Conservation (phyloP, 73 alveolate genomes). For the Tetrahymena elliotti region DNA sequence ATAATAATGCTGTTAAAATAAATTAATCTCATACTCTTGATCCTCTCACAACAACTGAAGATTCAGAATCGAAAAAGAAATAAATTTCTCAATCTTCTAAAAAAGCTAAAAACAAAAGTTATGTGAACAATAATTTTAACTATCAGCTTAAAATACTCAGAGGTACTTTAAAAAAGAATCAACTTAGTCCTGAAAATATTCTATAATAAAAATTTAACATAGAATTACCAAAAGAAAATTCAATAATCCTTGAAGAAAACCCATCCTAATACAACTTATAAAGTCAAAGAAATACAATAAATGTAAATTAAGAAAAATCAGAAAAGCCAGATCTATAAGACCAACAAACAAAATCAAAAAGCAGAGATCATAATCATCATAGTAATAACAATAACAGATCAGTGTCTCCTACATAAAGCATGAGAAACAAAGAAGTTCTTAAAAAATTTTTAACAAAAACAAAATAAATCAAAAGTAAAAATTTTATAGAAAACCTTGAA, state of each 20-base stretch:
- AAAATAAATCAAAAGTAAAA: neutral
- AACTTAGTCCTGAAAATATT: neutral
- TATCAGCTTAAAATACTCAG: neutral
- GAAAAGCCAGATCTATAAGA: neutral
- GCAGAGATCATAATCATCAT: neutral
- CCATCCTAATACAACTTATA: neutral
- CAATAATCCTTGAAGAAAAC: neutral
- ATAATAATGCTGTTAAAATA: neutral
- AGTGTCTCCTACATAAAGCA: neutral
- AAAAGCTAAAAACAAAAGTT: neutral
- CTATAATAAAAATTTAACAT: neutral
- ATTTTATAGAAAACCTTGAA: neutral
- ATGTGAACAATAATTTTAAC: neutral
- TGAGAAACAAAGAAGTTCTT: neutral
- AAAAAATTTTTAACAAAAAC: neutral
- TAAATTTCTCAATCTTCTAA: neutral
- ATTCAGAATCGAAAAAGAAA: neutral
- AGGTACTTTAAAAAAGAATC: neutral
- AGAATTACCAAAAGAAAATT: neutral
- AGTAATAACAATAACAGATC: neutral
- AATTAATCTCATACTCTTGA: neutral
- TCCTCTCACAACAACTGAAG: neutral
- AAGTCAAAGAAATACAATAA: neutral
- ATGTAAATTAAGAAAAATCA: neutral
- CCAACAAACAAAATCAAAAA: neutral